Evolutionary conservation across 306 rosid species (phyloP).

Genomic region (Rosa rugosa): DNA sequence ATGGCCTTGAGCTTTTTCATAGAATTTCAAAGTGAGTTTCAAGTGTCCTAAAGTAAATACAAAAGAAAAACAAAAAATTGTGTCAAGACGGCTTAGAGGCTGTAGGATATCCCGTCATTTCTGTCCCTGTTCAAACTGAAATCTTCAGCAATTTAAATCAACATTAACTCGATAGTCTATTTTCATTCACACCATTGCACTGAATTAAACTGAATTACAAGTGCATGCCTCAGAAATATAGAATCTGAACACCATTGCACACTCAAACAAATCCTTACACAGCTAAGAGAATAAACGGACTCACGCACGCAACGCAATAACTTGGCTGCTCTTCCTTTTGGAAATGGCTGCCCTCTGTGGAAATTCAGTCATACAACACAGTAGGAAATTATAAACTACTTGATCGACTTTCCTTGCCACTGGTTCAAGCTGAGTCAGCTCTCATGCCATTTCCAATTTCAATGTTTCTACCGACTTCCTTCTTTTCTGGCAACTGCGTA

Average conservation of each 20-base stretch:
- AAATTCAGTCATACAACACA: neutral
- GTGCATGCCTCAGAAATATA: neutral
- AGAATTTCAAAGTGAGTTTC: neutral
- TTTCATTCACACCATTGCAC: neutral
- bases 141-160: neutral
- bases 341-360: neutral
- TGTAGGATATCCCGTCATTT: neutral
- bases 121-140: neutral
- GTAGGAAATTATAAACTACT: too few species aligned
- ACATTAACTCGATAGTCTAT: neutral
- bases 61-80: too few species aligned
- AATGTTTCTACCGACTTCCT: neutral
- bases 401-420: too few species aligned
- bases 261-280: neutral
- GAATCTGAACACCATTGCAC: neutral
- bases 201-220: neutral
- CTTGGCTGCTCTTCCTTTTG: neutral
- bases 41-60: neutral
- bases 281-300: neutral
- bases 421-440: constrained; percentile 4
- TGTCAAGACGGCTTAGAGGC: neutral
- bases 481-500: neutral
- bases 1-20: neutral
- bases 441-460: too few species aligned
- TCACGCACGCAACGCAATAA: neutral